These are phyloP conservation scores for Erythrobasidium hasegawianum DNA, from an alignment of 1,284 basidiomycete genomes.

Conservation along the genomic window DNA sequence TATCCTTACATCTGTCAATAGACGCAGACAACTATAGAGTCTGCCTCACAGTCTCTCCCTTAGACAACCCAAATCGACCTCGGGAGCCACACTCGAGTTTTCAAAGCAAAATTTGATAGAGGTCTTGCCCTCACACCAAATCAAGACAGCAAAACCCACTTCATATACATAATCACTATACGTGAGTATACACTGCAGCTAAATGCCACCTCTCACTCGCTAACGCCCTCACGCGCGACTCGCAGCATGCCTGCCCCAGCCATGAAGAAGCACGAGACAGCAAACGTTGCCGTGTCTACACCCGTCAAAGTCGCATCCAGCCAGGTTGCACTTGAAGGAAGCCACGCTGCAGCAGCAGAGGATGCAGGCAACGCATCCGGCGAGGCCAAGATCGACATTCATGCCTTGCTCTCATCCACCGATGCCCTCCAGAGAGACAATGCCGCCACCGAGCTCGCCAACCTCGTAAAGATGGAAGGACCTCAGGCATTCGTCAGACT, in stretches of 20 bases:
- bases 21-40: neutral
- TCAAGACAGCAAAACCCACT: no score
- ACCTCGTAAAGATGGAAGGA: constrained; percentile 61
- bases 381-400: constrained; percentile 50
- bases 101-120: no score
- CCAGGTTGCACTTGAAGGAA: constrained; percentile 38
- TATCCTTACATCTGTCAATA: constrained; percentile 3
- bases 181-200: no score
- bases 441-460: constrained; percentile 52
- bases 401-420: constrained; percentile 48
- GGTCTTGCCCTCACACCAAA: no score
- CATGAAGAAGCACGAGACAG: constrained; percentile 24
- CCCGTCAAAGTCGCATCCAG: constrained; percentile 36
- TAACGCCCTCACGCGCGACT: no score
- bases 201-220: no score
- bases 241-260: constrained; percentile 34
- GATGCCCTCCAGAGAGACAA: constrained; percentile 47
- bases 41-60: no score
- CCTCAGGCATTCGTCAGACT: constrained; percentile 71
- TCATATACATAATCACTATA: no score
- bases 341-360: constrained; percentile 47
- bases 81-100: no score
- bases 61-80: no score
- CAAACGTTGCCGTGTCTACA: constrained; percentile 35
- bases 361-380: constrained; percentile 47